Conservation (phyloP, 345 rosid species). For the Camelina laxa region DNA sequence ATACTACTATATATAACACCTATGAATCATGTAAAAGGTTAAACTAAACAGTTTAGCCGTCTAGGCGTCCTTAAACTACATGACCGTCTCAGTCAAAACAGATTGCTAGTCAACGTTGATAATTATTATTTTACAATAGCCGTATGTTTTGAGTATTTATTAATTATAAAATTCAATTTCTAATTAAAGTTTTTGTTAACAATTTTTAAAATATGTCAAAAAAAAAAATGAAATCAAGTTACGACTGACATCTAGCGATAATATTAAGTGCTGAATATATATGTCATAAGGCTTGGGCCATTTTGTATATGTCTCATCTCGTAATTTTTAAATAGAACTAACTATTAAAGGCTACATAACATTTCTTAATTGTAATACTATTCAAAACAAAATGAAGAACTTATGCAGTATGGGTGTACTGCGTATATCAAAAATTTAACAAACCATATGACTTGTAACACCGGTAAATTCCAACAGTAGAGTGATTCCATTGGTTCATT, state of each 20-base stretch:
- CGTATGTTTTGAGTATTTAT: no score
- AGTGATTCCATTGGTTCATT: conserved; percentile 4
- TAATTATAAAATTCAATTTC: no score
- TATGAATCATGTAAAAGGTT: not conserved
- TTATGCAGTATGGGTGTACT: not conserved
- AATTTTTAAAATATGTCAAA: no score
- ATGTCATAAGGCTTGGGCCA: not conserved
- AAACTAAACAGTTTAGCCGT: conserved; percentile 1
- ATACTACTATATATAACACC: not conserved
- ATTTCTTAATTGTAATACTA: not conserved
- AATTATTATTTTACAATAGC: not conserved
- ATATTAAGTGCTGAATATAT: not conserved
- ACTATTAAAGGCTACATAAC: not conserved
- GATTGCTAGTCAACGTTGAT: not conserved
- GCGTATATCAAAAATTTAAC: not conserved
- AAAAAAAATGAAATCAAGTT: no score
- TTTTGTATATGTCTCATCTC: not conserved
- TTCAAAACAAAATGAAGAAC: not conserved
- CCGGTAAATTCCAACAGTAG: not conserved
- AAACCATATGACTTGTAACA: conserved; percentile 5
- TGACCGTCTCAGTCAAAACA: conserved; percentile 26
- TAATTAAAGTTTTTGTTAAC: no score
- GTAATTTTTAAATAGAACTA: not conserved
- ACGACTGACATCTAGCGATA: not conserved
- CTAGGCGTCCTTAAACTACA: conserved; percentile 20